These are phyloP conservation scores for Sphaerobolus stellatus DNA, from an alignment of 1,284 basidiomycete species.

Conservation along the genomic window DNA sequence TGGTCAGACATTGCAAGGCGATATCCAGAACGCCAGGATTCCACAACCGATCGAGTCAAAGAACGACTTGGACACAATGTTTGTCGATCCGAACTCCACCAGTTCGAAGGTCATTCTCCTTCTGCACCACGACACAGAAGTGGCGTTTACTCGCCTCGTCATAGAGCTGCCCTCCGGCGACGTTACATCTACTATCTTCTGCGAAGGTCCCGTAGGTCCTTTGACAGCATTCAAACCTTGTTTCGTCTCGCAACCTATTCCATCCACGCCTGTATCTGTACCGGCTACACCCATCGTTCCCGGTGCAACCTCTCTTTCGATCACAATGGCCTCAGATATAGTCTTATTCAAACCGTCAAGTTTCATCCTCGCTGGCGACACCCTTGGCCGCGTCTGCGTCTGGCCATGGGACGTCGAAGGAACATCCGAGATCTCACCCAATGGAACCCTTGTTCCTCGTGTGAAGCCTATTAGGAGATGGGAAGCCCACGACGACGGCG, in stretches of 20 bases:
- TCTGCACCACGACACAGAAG: conserved; percentile 45
- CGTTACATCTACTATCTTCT: conserved; percentile 16
- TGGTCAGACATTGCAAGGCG: not conserved
- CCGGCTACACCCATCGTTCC: conserved; percentile 4
- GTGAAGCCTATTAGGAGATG: conserved; percentile 42
- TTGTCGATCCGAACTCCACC: conserved; percentile 24
- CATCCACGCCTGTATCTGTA: conserved; percentile 6
- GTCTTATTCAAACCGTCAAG: conserved; percentile 26
- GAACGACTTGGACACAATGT: conserved; percentile 19
- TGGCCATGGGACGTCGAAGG: conserved; percentile 49
- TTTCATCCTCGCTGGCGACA: conserved; percentile 50
- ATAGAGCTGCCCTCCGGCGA: conserved; percentile 34
- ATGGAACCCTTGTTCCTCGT: conserved; percentile 23
- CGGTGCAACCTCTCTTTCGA: conserved; percentile 2
- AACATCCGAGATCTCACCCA: conserved; percentile 15
- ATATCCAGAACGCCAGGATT: conserved; percentile 11
- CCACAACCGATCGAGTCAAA: conserved; percentile 3
- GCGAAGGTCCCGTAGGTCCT: conserved; percentile 16
- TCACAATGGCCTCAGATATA: not conserved
- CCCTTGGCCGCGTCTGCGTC: conserved; percentile 45
- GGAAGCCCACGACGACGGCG: conserved; percentile 58
- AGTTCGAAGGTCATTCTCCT: conserved; percentile 33
- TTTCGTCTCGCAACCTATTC: conserved; percentile 8
- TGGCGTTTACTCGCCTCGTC: conserved; percentile 45
- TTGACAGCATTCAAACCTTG: conserved; percentile 17